Conservation (phyloP, 768 basidiomycete genomes). For the Hortiboletus flavorubellus region DNA sequence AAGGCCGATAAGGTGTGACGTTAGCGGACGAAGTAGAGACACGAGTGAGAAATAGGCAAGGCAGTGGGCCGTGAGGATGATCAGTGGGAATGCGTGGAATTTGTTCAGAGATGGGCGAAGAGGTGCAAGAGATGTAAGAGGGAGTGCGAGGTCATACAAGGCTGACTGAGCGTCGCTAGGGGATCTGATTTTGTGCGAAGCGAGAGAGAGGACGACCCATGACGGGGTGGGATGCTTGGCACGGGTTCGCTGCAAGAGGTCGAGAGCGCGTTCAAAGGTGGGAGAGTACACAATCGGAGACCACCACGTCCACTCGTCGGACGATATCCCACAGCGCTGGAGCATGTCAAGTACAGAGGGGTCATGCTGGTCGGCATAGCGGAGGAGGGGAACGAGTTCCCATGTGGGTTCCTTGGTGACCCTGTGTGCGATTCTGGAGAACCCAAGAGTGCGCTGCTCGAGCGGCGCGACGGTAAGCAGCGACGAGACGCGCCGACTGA, state of each 20-base stretch:
- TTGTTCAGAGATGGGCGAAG: slow-evolving; percentile 13
- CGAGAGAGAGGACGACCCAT: slow-evolving; percentile 55
- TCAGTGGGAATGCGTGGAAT: slow-evolving; percentile 7
- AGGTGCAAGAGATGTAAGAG: slow-evolving; percentile 28
- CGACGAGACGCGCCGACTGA: slow-evolving; percentile 14
- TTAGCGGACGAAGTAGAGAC: slow-evolving; percentile 42
- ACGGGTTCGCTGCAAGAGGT: slow-evolving; percentile 12
- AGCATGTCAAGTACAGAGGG: slow-evolving; percentile 23
- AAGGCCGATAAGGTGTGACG: slow-evolving; percentile 40
- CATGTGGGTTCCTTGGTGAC: slow-evolving; percentile 42
- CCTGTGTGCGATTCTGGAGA: slow-evolving; percentile 33
- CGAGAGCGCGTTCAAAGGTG: slow-evolving; percentile 34
- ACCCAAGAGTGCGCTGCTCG: slow-evolving; percentile 18
- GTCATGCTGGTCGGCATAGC: slow-evolving; percentile 7
- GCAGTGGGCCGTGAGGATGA: slow-evolving; percentile 36
- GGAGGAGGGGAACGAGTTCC: slow-evolving; percentile 38
- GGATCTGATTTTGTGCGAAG: slow-evolving; percentile 45
- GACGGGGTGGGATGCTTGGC: slow-evolving; percentile 33
- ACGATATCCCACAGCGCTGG: slow-evolving; percentile 30
- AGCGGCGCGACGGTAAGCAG: slow-evolving; percentile 24
- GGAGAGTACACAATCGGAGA: slow-evolving; percentile 33
- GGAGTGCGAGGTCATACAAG: slow-evolving; percentile 41
- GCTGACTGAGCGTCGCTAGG: slow-evolving; percentile 42
- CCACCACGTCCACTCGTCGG: slow-evolving; percentile 41
- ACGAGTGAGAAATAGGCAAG: slow-evolving; percentile 51